phyloP scores from a whole-genome alignment of 257 asterid genomes.

The Solanum okadae region DNA sequence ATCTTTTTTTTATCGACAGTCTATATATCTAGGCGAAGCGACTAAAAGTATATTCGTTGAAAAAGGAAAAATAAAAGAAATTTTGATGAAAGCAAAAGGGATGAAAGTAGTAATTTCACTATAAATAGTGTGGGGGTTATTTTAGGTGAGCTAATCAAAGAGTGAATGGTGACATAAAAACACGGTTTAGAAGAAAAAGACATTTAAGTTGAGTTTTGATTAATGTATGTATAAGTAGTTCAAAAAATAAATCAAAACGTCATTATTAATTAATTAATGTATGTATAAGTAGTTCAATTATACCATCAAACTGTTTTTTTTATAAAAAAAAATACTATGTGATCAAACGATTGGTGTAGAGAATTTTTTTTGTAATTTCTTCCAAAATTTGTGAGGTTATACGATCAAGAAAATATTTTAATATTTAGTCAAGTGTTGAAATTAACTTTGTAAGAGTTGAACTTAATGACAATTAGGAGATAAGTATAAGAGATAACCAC shows the following conservation, averaged over 20 bases:
- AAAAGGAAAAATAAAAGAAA: slow-evolving; percentile 6
- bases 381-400: neutral
- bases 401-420: neutral
- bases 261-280: neutral
- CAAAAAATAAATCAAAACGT: neutral
- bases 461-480: neutral
- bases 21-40: neutral
- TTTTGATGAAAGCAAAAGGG: neutral
- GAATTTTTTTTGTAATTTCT: neutral
- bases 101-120: neutral
- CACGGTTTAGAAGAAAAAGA: slow-evolving; percentile 27
- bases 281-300: neutral
- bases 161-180: slow-evolving; percentile 20
- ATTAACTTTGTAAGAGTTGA: neutral
- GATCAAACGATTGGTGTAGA: neutral
- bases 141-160: slow-evolving; percentile 14
- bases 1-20: no score
- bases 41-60: neutral
- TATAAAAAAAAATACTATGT: neutral
- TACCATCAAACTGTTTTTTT: neutral
- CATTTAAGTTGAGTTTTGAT: neutral
- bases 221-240: neutral
- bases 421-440: neutral
- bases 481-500: neutral
- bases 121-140: neutral